Percentiles rank a stretch among this genome's conserved stretches.
Evolutionary conservation across 441 rosid species (phyloP).

Genomic region (Kokia cookei): DNA sequence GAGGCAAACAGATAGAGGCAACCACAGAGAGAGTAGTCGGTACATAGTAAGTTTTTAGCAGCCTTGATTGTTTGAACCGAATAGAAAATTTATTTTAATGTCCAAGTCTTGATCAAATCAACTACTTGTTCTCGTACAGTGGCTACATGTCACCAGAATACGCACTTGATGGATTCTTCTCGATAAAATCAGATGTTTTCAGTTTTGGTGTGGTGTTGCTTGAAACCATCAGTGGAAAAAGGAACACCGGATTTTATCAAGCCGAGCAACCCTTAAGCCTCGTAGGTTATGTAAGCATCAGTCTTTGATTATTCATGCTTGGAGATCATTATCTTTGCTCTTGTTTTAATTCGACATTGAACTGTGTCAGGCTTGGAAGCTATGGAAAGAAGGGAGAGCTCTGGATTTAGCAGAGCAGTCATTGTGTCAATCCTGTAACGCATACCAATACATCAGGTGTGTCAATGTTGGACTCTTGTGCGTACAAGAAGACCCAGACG

Average conservation of each 20-base stretch:
- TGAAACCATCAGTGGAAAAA: conserved; percentile 26
- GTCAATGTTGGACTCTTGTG: conserved; percentile 28
- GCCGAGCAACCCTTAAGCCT: conserved; percentile 23
- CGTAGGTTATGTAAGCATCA: conserved; percentile 26
- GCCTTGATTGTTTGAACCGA: neutral
- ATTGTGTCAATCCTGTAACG: conserved; percentile 5
- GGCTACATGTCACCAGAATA: conserved; percentile 29
- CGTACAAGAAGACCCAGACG: conserved; percentile 29
- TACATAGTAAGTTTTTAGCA: conserved; percentile 20
- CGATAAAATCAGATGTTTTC: conserved; percentile 30
- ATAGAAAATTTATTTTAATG: neutral
- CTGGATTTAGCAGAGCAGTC: conserved; percentile 16
- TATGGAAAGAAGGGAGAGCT: conserved; percentile 24
- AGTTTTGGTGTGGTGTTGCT: conserved; percentile 35
- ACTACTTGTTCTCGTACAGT: neutral
- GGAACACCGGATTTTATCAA: conserved; percentile 28
- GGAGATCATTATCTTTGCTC: neutral
- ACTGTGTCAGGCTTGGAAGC: conserved; percentile 23
- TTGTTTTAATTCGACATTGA: neutral
- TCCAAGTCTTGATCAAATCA: neutral
- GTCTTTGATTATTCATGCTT: too few species aligned
- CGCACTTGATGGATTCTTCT: conserved; percentile 27
- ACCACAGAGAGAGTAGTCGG: conserved; percentile 22
- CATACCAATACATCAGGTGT: conserved; percentile 14
- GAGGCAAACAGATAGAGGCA: conserved; percentile 26